Evolutionary conservation across 192 early-diverging fungal species (phyloP).

Genomic region (Chytriomyces sp.): DNA sequence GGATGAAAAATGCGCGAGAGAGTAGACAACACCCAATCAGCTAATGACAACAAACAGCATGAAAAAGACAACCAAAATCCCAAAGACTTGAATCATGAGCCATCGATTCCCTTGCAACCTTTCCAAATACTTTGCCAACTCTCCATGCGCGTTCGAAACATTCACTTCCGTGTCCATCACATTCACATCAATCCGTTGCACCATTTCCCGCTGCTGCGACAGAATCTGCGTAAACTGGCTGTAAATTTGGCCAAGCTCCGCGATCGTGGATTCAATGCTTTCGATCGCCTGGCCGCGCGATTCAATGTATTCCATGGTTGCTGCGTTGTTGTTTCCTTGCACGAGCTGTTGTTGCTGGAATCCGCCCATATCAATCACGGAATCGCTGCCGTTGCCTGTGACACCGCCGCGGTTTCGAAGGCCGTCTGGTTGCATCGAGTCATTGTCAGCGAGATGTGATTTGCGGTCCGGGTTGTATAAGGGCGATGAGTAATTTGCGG

Average conservation of each 20-base stretch:
- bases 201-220: conserved; percentile 83
- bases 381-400: conserved; percentile 20
- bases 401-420: conserved; percentile 7
- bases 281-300: conserved; percentile 89
- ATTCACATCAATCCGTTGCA: conserved; percentile 93
- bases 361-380: conserved; percentile 49
- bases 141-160: conserved; percentile 84
- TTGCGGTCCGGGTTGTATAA: conserved; percentile 66
- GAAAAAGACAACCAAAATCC: conserved; percentile 85
- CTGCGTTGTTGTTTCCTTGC: conserved; percentile 48
- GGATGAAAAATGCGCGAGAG: too few relatives aligned
- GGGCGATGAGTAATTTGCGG: conserved; percentile 54
- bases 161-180: conserved; percentile 91
- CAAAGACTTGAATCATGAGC: conserved; percentile 96
- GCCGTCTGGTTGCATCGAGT: conserved; percentile 28
- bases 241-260: conserved; percentile 91
- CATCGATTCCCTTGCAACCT: conserved; percentile 91
- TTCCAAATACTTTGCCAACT: conserved; percentile 91
- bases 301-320: conserved; percentile 82
- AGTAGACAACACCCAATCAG: background rate
- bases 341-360: conserved; percentile 70
- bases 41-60: conserved; percentile 68
- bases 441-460: conserved; percentile 18
- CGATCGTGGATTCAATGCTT: conserved; percentile 95
- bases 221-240: conserved; percentile 85